Percentiles rank a stretch among this genome's conserved stretches.
Conservation (phyloP, 306 rosid species). For the Trifolium repens region DNA sequence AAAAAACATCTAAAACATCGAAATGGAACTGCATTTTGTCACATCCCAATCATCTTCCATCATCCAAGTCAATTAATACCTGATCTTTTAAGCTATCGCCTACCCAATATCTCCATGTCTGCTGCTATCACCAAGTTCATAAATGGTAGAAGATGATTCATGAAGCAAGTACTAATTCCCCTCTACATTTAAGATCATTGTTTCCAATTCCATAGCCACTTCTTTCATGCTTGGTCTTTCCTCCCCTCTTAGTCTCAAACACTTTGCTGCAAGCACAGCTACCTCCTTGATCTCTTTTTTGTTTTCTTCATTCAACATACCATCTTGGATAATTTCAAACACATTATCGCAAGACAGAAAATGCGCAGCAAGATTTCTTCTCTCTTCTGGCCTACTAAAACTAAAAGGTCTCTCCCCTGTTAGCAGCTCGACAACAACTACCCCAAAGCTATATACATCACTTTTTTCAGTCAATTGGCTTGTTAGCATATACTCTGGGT, state of each 20-base stretch:
- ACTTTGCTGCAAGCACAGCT: constrained; percentile 12
- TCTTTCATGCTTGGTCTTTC: constrained; percentile 30
- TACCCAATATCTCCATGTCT: background rate
- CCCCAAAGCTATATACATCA: constrained; percentile 59
- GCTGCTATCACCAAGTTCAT: background rate
- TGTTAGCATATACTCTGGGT: constrained; percentile 47
- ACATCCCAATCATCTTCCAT: background rate
- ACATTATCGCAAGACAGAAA: constrained; percentile 37
- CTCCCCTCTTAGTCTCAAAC: constrained; percentile 21
- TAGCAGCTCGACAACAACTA: constrained; percentile 49
- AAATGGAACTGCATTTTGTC: background rate
- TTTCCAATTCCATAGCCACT: constrained; percentile 21
- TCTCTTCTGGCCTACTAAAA: constrained; percentile 31
- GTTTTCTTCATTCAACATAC: constrained; percentile 10
- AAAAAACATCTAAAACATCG: background rate
- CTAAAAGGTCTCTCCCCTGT: constrained; percentile 43
- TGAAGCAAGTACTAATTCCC: background rate
- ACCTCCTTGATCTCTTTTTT: constrained; percentile 23
- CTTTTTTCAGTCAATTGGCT: constrained; percentile 19
- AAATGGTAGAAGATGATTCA: background rate
- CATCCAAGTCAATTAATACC: background rate
- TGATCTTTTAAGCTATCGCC: constrained; percentile 1
- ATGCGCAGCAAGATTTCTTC: constrained; percentile 35
- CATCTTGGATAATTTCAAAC: constrained; percentile 3
- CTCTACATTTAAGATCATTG: background rate